Evolutionary conservation across 352 stramenopile species (phyloP).

Genomic region (Globisporangium cederbergense): DNA sequence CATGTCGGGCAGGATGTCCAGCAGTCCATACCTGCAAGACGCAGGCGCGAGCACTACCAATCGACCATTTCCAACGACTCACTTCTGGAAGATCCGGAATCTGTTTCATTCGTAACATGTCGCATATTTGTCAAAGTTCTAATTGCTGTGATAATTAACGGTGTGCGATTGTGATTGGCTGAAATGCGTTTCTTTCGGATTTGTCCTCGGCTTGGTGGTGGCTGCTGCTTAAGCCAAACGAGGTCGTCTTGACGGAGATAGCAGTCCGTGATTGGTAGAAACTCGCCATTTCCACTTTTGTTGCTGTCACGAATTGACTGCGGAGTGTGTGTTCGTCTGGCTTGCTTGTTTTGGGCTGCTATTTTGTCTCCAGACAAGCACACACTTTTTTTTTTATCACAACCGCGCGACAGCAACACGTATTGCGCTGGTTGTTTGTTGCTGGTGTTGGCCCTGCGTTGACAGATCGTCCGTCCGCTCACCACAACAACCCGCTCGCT

Average conservation of each 20-base stretch:
- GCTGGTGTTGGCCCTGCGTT: slow-evolving; percentile 3
- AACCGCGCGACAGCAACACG: slow-evolving; percentile 8
- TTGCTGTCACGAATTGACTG: not conserved
- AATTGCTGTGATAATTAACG: not conserved
- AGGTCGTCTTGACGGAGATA: no score
- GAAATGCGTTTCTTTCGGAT: not conserved
- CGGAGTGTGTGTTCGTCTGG: no score
- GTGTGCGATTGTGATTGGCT: not conserved
- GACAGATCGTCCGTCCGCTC: not conserved
- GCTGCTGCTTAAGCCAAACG: no score
- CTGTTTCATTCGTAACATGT: not conserved
- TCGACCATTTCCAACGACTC: no score
- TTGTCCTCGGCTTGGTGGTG: not conserved
- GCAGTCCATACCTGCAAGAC: no score
- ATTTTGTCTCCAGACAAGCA: slow-evolving; percentile 13
- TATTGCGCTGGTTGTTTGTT: not conserved
- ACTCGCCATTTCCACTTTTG: not conserved
- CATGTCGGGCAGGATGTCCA: no score
- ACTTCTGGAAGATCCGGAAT: not conserved
- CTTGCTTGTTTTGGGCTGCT: slow-evolving; percentile 7
- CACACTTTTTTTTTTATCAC: slow-evolving; percentile 1
- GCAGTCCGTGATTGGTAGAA: not conserved
- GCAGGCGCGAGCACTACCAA: no score
- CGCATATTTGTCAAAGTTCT: not conserved
- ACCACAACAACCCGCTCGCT: not conserved